Conservation (phyloP, 1,139 yeast species). For the Suhomyces chickasaworum region DNA sequence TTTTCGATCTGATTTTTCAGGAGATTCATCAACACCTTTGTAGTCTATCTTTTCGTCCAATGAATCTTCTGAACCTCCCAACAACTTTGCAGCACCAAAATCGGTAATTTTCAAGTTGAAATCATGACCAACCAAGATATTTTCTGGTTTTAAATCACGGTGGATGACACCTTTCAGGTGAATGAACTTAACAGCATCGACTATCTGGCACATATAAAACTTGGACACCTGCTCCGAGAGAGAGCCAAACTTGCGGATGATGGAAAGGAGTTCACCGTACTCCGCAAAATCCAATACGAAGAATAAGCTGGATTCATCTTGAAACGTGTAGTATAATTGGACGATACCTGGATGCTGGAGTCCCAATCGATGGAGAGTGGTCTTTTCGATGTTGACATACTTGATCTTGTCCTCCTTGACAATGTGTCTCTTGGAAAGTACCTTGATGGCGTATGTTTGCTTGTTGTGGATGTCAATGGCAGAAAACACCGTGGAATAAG, state of each 20-base stretch:
- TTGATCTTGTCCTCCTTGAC: conserved; percentile 79
- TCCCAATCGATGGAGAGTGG: conserved; percentile 70
- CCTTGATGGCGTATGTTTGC: conserved; percentile 71
- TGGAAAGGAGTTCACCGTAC: conserved; percentile 70
- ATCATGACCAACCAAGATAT: conserved; percentile 75
- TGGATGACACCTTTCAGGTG: conserved; percentile 87
- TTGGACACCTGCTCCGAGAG: conserved; percentile 55
- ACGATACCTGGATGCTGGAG: conserved; percentile 67
- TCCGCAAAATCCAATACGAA: conserved; percentile 80
- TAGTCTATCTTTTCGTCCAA: conserved; percentile 43
- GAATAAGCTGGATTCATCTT: conserved; percentile 70
- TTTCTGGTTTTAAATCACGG: conserved; percentile 95
- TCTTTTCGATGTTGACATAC: conserved; percentile 77
- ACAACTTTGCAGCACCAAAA: conserved; percentile 93
- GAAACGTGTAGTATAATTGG: conserved; percentile 75
- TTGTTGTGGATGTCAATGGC: conserved; percentile 62
- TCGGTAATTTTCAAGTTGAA: conserved; percentile 92
- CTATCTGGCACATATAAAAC: conserved; percentile 65
- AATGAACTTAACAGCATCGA: conserved; percentile 85
- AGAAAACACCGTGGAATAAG: conserved; percentile 73
- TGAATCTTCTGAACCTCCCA: conserved; percentile 44
- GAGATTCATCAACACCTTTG: conserved; percentile 23
- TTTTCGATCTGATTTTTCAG: conserved; percentile 47
- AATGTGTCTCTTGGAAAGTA: conserved; percentile 70
- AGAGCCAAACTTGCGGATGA: conserved; percentile 60